These are phyloP conservation scores for Plasmopara viticola DNA, from an alignment of 352 stramenopile species.

Conservation along the genomic window DNA sequence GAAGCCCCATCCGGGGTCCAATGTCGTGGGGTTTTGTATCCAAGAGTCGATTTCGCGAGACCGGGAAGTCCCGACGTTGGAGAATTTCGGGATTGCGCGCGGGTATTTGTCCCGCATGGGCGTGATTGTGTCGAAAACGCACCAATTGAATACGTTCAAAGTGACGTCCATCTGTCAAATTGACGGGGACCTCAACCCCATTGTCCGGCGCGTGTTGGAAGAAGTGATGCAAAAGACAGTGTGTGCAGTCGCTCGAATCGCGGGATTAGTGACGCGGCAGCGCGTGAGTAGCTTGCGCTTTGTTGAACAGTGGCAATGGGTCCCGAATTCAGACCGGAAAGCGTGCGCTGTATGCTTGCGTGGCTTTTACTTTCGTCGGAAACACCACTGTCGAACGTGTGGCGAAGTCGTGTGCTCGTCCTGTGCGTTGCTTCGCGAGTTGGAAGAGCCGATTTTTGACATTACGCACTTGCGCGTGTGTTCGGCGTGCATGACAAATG, in stretches of 20 bases:
- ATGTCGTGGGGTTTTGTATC: constrained; percentile 63
- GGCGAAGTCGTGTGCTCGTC: constrained; percentile 68
- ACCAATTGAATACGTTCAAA: constrained; percentile 48
- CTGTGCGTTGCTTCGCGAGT: constrained; percentile 46
- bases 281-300: constrained; percentile 63
- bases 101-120: constrained; percentile 52
- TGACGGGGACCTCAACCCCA: constrained; percentile 45
- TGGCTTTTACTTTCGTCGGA: constrained; percentile 67
- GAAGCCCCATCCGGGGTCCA: constrained; percentile 39
- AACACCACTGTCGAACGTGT: constrained; percentile 67
- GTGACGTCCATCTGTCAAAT: constrained; percentile 72
- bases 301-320: constrained; percentile 75
- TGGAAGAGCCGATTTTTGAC: constrained; percentile 69
- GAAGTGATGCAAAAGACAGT: constrained; percentile 61
- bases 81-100: constrained; percentile 50
- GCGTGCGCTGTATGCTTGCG: constrained; percentile 65
- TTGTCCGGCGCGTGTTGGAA: constrained; percentile 41
- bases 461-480: constrained; percentile 64
- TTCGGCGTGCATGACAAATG: constrained; percentile 46
- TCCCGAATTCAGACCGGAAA: constrained; percentile 63
- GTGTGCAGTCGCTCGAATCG: constrained; percentile 34
- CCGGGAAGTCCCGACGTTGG: constrained; percentile 51
- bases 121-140: constrained; percentile 60
- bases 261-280: constrained; percentile 50
- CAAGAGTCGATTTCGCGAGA: constrained; percentile 63